phyloP scores from a whole-genome alignment of 202 grass and related monocot species.

The Zizania palustris region DNA sequence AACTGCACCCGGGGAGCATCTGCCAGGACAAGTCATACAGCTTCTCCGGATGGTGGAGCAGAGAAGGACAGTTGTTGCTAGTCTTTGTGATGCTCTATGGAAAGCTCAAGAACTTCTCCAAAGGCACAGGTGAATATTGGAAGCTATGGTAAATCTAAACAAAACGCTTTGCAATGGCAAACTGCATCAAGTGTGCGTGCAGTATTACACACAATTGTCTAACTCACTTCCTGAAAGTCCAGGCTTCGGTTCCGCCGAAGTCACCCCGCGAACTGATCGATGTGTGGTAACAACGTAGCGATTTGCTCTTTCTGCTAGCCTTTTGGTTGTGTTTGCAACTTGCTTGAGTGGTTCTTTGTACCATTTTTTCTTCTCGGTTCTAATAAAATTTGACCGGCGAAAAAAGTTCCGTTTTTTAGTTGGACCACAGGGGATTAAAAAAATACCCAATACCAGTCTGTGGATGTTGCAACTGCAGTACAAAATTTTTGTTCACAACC shows the following conservation, averaged over 20 bases:
- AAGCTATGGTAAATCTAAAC: slow-evolving; percentile 22
- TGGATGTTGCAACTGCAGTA: background rate
- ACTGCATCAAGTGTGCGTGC: background rate
- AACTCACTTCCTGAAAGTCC: background rate
- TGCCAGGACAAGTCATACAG: slow-evolving; percentile 55
- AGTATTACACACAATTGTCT: too few relatives aligned
- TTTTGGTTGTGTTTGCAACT: too few relatives aligned
- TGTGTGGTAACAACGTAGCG: too few relatives aligned
- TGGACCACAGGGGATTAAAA: background rate
- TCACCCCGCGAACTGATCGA: too few relatives aligned
- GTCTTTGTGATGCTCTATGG: slow-evolving; percentile 54
- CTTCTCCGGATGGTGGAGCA: slow-evolving; percentile 54
- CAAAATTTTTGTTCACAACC: background rate
- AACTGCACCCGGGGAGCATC: slow-evolving; percentile 44
- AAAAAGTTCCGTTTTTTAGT: background rate
- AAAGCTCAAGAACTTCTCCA: slow-evolving; percentile 46
- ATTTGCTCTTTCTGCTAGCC: too few relatives aligned
- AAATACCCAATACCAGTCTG: background rate
- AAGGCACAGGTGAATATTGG: slow-evolving; percentile 49
- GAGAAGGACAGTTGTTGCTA: slow-evolving; percentile 50
- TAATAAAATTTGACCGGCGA: too few relatives aligned
- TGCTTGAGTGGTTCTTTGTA: too few relatives aligned
- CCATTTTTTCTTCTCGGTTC: too few relatives aligned
- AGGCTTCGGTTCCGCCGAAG: background rate
- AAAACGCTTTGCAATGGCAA: slow-evolving; percentile 17